Evolutionary conservation across 495 filamentous ascomycete species (phyloP).

Genomic region (Sphaerosporella brunnea): DNA sequence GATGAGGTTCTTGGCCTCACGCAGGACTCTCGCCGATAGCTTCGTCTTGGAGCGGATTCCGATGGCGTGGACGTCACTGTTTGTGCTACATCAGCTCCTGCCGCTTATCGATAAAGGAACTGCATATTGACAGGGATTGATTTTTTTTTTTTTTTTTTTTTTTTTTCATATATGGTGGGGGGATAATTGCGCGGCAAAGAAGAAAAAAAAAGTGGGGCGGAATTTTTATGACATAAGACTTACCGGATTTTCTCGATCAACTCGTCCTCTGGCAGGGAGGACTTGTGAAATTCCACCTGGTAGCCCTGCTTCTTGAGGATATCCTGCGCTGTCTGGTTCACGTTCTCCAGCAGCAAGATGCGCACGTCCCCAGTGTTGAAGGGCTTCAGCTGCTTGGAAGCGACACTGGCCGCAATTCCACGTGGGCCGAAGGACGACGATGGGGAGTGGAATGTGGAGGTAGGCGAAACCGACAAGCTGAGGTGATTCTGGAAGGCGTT

Average conservation of each 20-base stretch:
- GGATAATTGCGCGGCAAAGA: no score
- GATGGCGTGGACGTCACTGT: constrained; percentile 87
- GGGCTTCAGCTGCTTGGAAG: constrained; percentile 67
- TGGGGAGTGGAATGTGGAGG: constrained; percentile 19
- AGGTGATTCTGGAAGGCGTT: constrained; percentile 12
- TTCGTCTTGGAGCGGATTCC: constrained; percentile 97
- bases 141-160: no score
- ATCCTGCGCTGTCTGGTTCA: constrained; percentile 75
- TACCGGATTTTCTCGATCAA: constrained; percentile 93
- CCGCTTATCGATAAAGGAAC: constrained; percentile 18
- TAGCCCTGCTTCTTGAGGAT: constrained; percentile 76
- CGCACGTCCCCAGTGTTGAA: constrained; percentile 92
- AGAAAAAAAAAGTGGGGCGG: constrained; percentile 13
- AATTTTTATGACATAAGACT: constrained; percentile 23
- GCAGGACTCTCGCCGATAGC: constrained; percentile 66
- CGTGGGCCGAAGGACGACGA: not conserved
- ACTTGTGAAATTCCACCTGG: constrained; percentile 83
- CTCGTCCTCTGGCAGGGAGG: constrained; percentile 75
- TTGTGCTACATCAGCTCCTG: not conserved
- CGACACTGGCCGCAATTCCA: not conserved
- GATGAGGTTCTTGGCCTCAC: constrained; percentile 80
- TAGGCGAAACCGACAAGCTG: constrained; percentile 19
- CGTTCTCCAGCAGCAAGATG: constrained; percentile 87
- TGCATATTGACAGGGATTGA: not conserved
- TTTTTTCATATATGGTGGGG: no score